These are phyloP conservation scores for Boletus coccyginus DNA, from an alignment of 768 basidiomycete genomes.

Conservation along the genomic window DNA sequence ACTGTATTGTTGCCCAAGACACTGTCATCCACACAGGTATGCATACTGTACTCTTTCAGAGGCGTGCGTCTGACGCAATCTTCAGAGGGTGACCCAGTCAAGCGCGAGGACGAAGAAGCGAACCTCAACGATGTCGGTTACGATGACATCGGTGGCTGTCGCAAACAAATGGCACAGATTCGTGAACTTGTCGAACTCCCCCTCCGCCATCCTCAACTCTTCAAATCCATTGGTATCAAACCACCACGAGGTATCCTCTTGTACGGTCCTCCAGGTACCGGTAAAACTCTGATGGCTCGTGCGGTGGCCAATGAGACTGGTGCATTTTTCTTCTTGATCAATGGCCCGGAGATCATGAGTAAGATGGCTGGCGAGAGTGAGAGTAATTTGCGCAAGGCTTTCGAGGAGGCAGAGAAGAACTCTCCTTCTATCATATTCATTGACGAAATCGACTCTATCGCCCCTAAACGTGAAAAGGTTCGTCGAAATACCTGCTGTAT, in stretches of 20 bases:
- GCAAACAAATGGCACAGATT: conserved; percentile 99
- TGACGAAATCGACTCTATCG: conserved; percentile 99
- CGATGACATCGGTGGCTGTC: conserved; percentile 98
- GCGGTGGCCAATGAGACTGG: conserved; percentile 99
- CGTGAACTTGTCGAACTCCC: conserved; percentile 98
- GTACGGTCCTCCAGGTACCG: conserved; percentile 98
- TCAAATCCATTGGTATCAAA: conserved; percentile 99
- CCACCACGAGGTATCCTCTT: conserved; percentile 98
- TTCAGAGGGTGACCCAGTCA: conserved; percentile 95
- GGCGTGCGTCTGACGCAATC: conserved; percentile 3
- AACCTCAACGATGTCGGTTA: conserved; percentile 97
- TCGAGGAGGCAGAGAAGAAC: conserved; percentile 99
- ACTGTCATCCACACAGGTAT: conserved; percentile 92
- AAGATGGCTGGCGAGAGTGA: conserved; percentile 99
- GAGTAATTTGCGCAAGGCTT: conserved; percentile 95
- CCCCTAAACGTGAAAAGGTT: conserved; percentile 99
- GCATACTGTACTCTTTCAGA: neutral
- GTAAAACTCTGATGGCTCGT: conserved; percentile 99
- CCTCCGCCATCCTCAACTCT: conserved; percentile 96
- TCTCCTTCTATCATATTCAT: conserved; percentile 99
- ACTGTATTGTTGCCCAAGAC: conserved; percentile 98
- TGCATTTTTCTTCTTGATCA: conserved; percentile 99
- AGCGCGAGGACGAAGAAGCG: conserved; percentile 97
- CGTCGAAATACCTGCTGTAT: conserved; percentile 4
- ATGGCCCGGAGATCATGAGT: conserved; percentile 99